Base-by-base conservation (phyloP, 2,329 filamentous ascomycete genomes). In the Penicillium sp. region DNA sequence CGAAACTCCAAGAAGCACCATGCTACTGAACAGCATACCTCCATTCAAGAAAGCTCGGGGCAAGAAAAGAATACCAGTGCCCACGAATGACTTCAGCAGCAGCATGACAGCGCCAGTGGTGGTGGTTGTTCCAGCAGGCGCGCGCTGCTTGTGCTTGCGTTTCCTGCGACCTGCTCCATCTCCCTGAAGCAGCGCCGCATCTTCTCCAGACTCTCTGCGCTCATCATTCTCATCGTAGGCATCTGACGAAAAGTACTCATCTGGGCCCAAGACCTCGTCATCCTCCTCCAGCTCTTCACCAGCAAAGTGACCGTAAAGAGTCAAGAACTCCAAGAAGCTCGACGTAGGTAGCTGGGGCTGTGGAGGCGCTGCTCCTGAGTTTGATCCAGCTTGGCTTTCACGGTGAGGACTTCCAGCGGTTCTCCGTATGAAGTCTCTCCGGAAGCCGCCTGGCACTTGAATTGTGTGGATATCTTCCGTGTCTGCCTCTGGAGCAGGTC, bases 281-380 rank as follows among this genome's bases (percentile, higher is more conserved):
- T 97, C 93, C 69, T 98, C 93, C 66, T 96, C 90, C 10, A 98
- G 78, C 64, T 95, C 87, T 69, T 98, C 93, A 70, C 93, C 93
- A 1, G 93, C 93, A 66, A 98, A 98, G 71, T 98, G 93, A 3
- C 93, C 93, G 60, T 96, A 98, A 24, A 98, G 79, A 6, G 88
- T 90, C 41, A 98, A 68, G 61, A 98, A 98, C 67, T 98, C 94
- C 49, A 98, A 80, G 65, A 98, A 98, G 69, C 87, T 98, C 56
- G 80, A 89, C 0, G 93, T 96, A 48, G 95, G 83, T 26, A 95
- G 75, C 51, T 81, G 81, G 29, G 79, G 80, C 45, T 77, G 75
- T 39, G 69, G 59, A 43, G 62, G 38, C 34, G 51, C 42, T 60
- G 53, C 64, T 58, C 62, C 64, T 44, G 57, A 64, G 70, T 59